Evolutionary conservation across 2,329 filamentous ascomycete species (phyloP).

Genomic region (Diaporthe nobilis): DNA sequence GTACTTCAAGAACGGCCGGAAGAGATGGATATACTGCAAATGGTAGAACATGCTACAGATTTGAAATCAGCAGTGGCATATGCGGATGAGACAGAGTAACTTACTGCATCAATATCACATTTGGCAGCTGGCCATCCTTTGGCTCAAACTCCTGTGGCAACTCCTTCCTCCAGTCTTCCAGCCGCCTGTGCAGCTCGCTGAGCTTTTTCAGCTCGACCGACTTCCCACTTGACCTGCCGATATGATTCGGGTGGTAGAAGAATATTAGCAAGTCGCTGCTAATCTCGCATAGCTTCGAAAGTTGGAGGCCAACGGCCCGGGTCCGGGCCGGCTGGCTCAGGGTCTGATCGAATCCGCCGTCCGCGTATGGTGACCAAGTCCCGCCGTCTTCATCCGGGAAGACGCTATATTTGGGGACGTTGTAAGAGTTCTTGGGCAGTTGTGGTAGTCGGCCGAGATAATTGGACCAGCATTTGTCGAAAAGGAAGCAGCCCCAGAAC

Average conservation of each 20-base stretch:
- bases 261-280: conserved; percentile 90
- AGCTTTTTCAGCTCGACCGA: conserved; percentile 91
- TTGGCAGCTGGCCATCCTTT: conserved; percentile 89
- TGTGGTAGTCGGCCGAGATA: conserved; percentile 94
- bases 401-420: conserved; percentile 89
- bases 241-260: conserved; percentile 88
- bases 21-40: conserved; percentile 93
- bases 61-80: background rate
- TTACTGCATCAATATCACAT: conserved; percentile 86
- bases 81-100: conserved; percentile 53
- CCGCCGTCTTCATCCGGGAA: conserved; percentile 90
- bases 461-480: conserved; percentile 99
- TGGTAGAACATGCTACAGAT: conserved; percentile 92
- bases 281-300: conserved; percentile 90
- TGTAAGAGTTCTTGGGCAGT: conserved; percentile 83
- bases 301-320: conserved; percentile 84
- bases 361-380: conserved; percentile 90
- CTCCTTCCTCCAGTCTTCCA: conserved; percentile 90
- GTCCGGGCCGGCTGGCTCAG: conserved; percentile 86
- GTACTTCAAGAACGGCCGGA: conserved; percentile 95
- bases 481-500: conserved; percentile 98
- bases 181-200: conserved; percentile 88
- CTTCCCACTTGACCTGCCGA: conserved; percentile 77
- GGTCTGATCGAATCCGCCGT: conserved; percentile 81
- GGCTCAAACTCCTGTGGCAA: conserved; percentile 90